A percentile compares a stretch with the other conserved stretches of the same genome.
Evolutionary conservation across 129 eudicot genomes (phyloP).

Genomic region (Oenanthe sinensis): DNA sequence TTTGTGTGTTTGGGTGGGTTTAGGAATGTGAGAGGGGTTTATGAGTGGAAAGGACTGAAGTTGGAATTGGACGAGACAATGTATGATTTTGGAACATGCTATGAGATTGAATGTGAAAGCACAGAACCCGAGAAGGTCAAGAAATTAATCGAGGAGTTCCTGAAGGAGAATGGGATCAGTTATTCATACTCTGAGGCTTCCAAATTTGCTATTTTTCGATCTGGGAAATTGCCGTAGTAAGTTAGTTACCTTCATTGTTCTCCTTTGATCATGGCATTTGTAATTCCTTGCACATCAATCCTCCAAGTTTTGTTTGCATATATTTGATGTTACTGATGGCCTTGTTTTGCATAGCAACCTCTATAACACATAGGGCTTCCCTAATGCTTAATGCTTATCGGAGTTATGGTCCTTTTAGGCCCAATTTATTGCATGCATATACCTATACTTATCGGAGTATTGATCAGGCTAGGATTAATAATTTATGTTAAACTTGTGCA

Average conservation of each 20-base stretch:
- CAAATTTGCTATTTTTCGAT: conserved; percentile 77
- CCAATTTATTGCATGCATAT: not conserved
- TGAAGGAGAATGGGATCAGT: conserved; percentile 62
- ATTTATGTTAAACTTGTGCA: not conserved
- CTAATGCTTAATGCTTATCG: not conserved
- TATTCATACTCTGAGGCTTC: conserved; percentile 58
- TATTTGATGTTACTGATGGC: not conserved
- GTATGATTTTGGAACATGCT: conserved; percentile 72
- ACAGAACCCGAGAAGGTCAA: conserved; percentile 72
- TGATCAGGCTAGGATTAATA: not conserved
- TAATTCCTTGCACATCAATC: not conserved
- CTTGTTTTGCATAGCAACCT: not conserved
- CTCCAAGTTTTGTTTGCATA: not conserved
- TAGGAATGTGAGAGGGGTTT: conserved; percentile 75
- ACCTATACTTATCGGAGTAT: not conserved
- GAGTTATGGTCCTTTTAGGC: too few species aligned
- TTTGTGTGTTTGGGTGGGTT: conserved; percentile 82
- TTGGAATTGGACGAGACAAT: conserved; percentile 75
- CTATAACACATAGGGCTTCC: not conserved
- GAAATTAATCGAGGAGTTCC: conserved; percentile 53
- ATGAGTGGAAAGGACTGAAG: conserved; percentile 77
- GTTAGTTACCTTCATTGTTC: conserved; percentile 16
- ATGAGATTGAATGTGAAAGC: conserved; percentile 94
- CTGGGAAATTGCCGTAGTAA: conserved; percentile 75
- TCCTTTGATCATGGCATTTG: not conserved